phyloP scores from a whole-genome alignment of 73 alveolate species.

The Paramecium primaurelia region DNA sequence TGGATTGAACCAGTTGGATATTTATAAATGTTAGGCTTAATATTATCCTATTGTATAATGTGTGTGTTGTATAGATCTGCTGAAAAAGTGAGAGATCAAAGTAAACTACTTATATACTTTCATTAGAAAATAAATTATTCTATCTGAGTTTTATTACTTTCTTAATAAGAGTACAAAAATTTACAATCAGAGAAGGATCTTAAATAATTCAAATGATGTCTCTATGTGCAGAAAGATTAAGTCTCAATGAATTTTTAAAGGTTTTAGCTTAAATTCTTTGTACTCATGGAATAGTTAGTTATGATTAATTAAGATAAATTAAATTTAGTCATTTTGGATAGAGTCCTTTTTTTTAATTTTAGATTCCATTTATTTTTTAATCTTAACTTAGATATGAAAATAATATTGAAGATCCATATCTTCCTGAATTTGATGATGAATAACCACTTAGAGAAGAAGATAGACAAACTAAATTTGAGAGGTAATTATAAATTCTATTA shows the following conservation, averaged over 20 bases:
- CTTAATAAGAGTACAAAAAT: not conserved
- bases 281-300: slow-evolving; percentile 29
- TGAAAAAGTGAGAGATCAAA: slow-evolving; percentile 38
- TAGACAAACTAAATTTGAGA: slow-evolving; percentile 16
- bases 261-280: slow-evolving; percentile 7
- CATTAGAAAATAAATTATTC: not conserved
- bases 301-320: slow-evolving; percentile 12
- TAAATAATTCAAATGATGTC: slow-evolving; percentile 32
- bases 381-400: slow-evolving; percentile 31
- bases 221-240: slow-evolving; percentile 31
- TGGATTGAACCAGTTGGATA: slow-evolving; percentile 47
- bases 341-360: slow-evolving; percentile 27
- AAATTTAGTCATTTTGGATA: slow-evolving; percentile 31
- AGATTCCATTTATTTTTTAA: slow-evolving; percentile 18
- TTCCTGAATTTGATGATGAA: not conserved
- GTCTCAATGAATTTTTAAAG: slow-evolving; percentile 16
- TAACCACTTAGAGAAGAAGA: not conserved
- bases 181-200: slow-evolving; percentile 22
- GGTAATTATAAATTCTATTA: not conserved
- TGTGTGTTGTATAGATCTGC: slow-evolving; percentile 45
- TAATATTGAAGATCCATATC: not conserved
- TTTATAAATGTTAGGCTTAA: not conserved
- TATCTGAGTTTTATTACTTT: slow-evolving; percentile 15
- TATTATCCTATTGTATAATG: slow-evolving; percentile 2
- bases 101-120: not conserved